These are phyloP conservation scores for Lentinula sp. DNA, from an alignment of 768 basidiomycete genomes.

Conservation along the genomic window DNA sequence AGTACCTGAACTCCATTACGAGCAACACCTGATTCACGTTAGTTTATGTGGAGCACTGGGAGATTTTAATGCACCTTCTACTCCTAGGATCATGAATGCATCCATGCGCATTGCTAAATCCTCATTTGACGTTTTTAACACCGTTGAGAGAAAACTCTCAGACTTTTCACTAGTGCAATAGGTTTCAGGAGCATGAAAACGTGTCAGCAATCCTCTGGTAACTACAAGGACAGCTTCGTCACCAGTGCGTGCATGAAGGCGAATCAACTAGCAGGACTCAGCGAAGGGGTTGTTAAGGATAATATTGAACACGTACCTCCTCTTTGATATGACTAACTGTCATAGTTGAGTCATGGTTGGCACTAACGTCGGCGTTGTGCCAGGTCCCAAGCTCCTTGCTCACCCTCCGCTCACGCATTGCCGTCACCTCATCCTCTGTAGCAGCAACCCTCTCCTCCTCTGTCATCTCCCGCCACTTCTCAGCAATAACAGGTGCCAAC, in stretches of 20 bases:
- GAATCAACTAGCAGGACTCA: background rate
- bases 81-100: conserved; percentile 7
- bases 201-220: background rate
- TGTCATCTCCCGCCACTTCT: conserved; percentile 5
- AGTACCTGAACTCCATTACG: background rate
- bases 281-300: background rate
- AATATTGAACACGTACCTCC: conserved; percentile 1
- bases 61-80: conserved; percentile 1
- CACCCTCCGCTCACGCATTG: background rate
- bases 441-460: conserved; percentile 1
- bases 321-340: conserved; percentile 3
- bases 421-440: background rate
- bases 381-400: background rate
- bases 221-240: conserved; percentile 3
- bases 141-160: conserved; percentile 2
- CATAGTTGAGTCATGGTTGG: conserved; percentile 4
- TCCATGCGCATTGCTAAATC: conserved; percentile 7
- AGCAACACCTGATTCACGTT: background rate
- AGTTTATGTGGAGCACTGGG: too few relatives aligned
- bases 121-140: background rate
- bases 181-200: background rate
- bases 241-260: conserved; percentile 7
- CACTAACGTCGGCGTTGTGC: background rate
- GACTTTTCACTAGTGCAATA: background rate
- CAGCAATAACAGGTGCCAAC: background rate